Base-by-base conservation (phyloP, 2,329 filamentous ascomycete species). In the Pyrenophora teres region DNA sequence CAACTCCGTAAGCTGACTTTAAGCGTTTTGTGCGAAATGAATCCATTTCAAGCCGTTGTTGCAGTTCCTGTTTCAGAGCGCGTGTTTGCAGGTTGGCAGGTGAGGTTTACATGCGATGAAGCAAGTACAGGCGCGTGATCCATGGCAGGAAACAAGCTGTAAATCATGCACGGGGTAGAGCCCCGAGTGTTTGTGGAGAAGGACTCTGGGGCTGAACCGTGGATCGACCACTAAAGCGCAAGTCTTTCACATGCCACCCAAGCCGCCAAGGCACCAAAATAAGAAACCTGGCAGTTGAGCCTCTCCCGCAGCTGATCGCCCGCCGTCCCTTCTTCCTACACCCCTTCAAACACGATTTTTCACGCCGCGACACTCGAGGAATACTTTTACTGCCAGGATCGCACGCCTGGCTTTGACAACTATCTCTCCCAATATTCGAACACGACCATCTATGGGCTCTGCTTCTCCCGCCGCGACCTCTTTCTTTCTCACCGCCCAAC, bases 391-490 rank as follows among this genome's bases (percentile, higher is more conserved):
- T 54, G 68, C 68, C 64, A 66, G 70, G 68, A 61, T 10, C 46
- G 46, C 39, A 52, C 50, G 60, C 68, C 70, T 72, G 69, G 70
- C 68, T 61, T 41, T 60, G 33, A 56, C 43, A 36, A 57, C 56
- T 46, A 43, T 54, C 56, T 64, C 54, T 41, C 39, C 46, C 38
- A 55, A 51, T 60, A 65, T 60, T 51, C 40, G 45, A 50, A 64
- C 37, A 66, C 57, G 60, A 70, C 59, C 70, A 76, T 76, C 69
- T 73, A 78, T 78, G 76, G 75, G 76, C 75, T 75, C 75, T 70
- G 70, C 68, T 66, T 65, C 69, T 56, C 63, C 64, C 61, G 54
- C 61, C 57, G 59, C 67, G 60, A 69, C 68, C 61, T 62, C 62
- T 62, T 62, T 52, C 59, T 62, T 63, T 50, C 59, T 59, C 46